Percentiles rank a stretch among this genome's conserved stretches.
These are phyloP conservation scores for Trichoderma endophyticum DNA, from an alignment of 2,329 filamentous ascomycete species.

Conservation along the genomic window DNA sequence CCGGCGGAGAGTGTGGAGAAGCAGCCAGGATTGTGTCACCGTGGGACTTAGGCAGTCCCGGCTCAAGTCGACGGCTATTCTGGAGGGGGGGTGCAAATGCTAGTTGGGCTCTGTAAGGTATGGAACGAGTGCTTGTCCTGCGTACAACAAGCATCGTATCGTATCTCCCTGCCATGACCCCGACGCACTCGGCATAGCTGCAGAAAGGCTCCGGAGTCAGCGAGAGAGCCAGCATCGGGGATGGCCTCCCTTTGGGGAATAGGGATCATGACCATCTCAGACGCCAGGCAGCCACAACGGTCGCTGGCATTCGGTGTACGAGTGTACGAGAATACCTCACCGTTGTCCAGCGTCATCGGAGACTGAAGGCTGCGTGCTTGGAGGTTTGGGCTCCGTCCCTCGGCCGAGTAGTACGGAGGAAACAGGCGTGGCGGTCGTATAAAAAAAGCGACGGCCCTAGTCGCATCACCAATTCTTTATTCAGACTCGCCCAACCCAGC, in stretches of 20 bases:
- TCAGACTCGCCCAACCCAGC: neutral
- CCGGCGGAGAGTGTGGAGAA: conserved; percentile 16
- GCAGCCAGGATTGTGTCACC: conserved; percentile 11
- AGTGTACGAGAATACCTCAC: neutral
- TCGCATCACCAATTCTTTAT: neutral
- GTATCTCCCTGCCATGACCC: neutral
- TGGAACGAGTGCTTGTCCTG: neutral
- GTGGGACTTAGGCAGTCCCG: conserved; percentile 5
- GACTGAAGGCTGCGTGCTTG: neutral
- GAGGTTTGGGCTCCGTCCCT: neutral
- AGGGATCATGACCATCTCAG: neutral
- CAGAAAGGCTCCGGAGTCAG: neutral
- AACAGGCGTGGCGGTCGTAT: neutral
- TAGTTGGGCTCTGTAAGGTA: neutral
- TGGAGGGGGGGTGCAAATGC: neutral
- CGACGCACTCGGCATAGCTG: conserved; percentile 5
- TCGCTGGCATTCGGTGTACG: neutral
- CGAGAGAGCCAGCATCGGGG: neutral
- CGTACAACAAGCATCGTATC: neutral
- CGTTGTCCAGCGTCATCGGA: neutral
- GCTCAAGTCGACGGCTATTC: conserved; percentile 16
- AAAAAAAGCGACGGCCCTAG: neutral
- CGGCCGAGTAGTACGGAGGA: neutral
- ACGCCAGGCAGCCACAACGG: conserved; percentile 1
- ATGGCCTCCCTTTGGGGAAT: conserved; percentile 8